Conservation (phyloP, 768 basidiomycete species). For the Russula abietina region DNA sequence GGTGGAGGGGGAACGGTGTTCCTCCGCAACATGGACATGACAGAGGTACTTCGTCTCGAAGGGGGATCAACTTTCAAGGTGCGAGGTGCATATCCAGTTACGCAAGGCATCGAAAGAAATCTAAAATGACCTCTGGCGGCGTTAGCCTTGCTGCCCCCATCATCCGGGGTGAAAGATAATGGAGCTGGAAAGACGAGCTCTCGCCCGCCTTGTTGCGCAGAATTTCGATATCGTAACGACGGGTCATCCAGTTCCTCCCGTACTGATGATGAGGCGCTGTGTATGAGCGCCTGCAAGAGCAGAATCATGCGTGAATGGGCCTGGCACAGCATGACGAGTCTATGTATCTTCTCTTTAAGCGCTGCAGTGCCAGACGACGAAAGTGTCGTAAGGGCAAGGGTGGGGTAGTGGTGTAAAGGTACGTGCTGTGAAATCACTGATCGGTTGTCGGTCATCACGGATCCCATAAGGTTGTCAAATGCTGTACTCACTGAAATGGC, state of each 20-base stretch:
- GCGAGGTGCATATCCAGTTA: not conserved
- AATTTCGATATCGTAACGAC: conserved; percentile 26
- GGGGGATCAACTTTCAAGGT: conserved; percentile 7
- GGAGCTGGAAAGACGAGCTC: conserved; percentile 74
- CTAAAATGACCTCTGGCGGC: not conserved
- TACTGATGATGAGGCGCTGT: conserved; percentile 46
- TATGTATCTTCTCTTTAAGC: conserved; percentile 33
- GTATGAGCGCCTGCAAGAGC: conserved; percentile 63
- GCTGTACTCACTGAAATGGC: conserved; percentile 53
- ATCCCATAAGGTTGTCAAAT: conserved; percentile 10
- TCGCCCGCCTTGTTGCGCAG: conserved; percentile 33
- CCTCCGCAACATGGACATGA: conserved; percentile 38
- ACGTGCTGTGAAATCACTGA: conserved; percentile 61
- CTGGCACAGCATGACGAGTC: conserved; percentile 45
- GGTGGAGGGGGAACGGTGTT: conserved; percentile 37
- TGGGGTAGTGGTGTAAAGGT: conserved; percentile 65
- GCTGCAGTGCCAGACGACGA: conserved; percentile 33
- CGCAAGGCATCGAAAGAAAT: not conserved
- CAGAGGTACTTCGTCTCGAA: conserved; percentile 19
- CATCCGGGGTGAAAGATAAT: conserved; percentile 41
- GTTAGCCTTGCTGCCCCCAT: conserved; percentile 5
- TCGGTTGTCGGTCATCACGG: not conserved
- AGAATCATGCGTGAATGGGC: conserved; percentile 73
- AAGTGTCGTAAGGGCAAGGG: conserved; percentile 54
- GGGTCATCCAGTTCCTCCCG: conserved; percentile 32